phyloP scores from a whole-genome alignment of 495 filamentous ascomycete species.

The Mycothermus thermophilus region DNA sequence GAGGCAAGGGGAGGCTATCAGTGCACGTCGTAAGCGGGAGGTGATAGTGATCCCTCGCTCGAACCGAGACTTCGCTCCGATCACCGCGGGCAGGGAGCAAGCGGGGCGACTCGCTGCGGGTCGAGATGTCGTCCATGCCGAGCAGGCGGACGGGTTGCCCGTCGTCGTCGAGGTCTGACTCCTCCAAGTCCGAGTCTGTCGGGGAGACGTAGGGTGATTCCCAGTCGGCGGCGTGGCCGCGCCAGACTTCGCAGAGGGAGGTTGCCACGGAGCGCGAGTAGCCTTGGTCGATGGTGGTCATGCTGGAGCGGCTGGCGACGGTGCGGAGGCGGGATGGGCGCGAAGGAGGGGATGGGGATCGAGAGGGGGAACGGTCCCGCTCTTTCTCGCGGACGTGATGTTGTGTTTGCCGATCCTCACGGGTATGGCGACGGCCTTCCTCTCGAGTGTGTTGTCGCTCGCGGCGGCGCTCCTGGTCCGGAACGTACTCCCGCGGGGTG shows the following conservation, averaged over 20 bases:
- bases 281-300: slow-evolving; percentile 8
- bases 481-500: slow-evolving; percentile 1
- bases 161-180: slow-evolving; percentile 5
- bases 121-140: slow-evolving; percentile 4
- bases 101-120: slow-evolving; percentile 1
- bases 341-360: not conserved
- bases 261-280: slow-evolving; percentile 10
- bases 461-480: not conserved
- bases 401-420: not conserved
- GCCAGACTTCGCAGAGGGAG: slow-evolving; percentile 19
- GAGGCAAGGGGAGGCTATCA: not conserved
- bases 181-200: too few species aligned
- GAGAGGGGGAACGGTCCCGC: not conserved
- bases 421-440: not conserved
- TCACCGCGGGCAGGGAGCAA: slow-evolving; percentile 4
- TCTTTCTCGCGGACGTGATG: not conserved
- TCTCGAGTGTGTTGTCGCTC: not conserved
- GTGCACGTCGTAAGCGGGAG: not conserved
- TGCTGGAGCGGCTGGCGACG: slow-evolving; percentile 7
- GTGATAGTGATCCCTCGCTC: not conserved
- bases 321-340: slow-evolving; percentile 2
- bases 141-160: slow-evolving; percentile 6
- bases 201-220: slow-evolving; percentile 19
- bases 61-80: slow-evolving; percentile 4
- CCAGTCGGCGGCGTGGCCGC: slow-evolving; percentile 17